Evolutionary conservation across 2,329 filamentous ascomycete genomes (phyloP), one percentile per base, ranked within the genome.

Genomic region (Xylariomycetidae sp.): DNA sequence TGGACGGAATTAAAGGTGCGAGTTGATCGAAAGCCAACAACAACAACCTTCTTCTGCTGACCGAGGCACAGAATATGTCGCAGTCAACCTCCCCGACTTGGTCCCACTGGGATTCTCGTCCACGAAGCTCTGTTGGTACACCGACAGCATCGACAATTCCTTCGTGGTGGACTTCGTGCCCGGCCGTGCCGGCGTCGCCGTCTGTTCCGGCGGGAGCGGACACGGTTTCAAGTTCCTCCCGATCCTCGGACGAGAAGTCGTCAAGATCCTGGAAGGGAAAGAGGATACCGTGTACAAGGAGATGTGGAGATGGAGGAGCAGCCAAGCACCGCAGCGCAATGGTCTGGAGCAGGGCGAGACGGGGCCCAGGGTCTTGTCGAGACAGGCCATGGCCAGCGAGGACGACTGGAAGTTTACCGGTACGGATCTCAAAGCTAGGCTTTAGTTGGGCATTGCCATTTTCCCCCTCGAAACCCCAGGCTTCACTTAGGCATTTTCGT

Each of bases 171-270:
- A 67, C 24, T 63, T n/a, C 25, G 48, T 54, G 4, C 50, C 49
- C 2, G 44, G 41, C 2, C 40, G 43, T 4, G 39, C 42, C 5
- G 65, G 68, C 0, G 47, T 81, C 1, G 71, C 79, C 47, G 63
- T 80, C 0, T 74, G 74, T 3, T 79, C 76, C 0, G 76, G 74
- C 1, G 78, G 77, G 0, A 72, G 67, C 22, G 76, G 77, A 7
- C 52, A 56, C 19, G 53, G 54, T 12, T 56, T 54, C 44, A 56
- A 55, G 35, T 57, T 55, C 25, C 31, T 55, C 2, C 53, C 52
- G 14, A 47, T 57, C 7, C 47, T 55, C 1, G 53, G 52, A 10
- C 47, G 51, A 3, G 50, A 57, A 27, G 51, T 56, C 2, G 47
- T 54, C 9, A 48, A 48, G 37, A 54, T 55, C 19, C 39, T 57